A percentile compares a stretch with the other conserved stretches of the same genome.
These are phyloP conservation scores for Suhomyces maxii DNA, from an alignment of 1,139 yeast species.

Conservation along the genomic window DNA sequence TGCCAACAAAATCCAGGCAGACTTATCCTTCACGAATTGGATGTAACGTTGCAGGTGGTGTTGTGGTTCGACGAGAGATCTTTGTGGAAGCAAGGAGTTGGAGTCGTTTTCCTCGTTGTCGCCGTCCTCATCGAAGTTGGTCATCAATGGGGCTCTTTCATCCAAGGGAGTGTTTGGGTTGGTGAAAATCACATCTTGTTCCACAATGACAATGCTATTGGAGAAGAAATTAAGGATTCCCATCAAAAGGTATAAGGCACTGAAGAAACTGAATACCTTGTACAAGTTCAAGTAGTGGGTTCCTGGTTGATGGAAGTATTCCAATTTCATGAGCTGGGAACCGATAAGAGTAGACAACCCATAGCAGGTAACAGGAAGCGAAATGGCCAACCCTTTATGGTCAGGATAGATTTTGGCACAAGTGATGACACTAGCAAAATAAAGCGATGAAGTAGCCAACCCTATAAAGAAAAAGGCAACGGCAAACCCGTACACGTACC, in stretches of 20 bases:
- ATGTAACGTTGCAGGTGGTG: conserved; percentile 51
- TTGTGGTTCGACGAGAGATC: conserved; percentile 40
- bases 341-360: conserved; percentile 76
- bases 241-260: conserved; percentile 53
- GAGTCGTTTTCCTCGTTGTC: conserved; percentile 13
- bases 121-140: conserved; percentile 6
- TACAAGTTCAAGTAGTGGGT: conserved; percentile 44
- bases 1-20: conserved; percentile 63
- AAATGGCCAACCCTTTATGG: conserved; percentile 75
- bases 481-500: conserved; percentile 26
- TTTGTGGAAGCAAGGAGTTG: conserved; percentile 20
- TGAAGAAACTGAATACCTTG: conserved; percentile 58
- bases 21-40: conserved; percentile 57
- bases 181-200: conserved; percentile 48
- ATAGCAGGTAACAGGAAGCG: conserved; percentile 84
- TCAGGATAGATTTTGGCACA: conserved; percentile 83
- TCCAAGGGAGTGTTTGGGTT: conserved; percentile 12
- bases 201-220: conserved; percentile 63
- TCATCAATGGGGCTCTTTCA: conserved; percentile 27
- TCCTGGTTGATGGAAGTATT: conserved; percentile 32
- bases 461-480: conserved; percentile 59
- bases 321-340: conserved; percentile 52
- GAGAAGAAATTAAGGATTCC: conserved; percentile 63
- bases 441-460: conserved; percentile 76
- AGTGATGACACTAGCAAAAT: conserved; percentile 73